Conservation (phyloP, 2,329 filamentous ascomycete species). For the Nannizziopsis barbatae region DNA sequence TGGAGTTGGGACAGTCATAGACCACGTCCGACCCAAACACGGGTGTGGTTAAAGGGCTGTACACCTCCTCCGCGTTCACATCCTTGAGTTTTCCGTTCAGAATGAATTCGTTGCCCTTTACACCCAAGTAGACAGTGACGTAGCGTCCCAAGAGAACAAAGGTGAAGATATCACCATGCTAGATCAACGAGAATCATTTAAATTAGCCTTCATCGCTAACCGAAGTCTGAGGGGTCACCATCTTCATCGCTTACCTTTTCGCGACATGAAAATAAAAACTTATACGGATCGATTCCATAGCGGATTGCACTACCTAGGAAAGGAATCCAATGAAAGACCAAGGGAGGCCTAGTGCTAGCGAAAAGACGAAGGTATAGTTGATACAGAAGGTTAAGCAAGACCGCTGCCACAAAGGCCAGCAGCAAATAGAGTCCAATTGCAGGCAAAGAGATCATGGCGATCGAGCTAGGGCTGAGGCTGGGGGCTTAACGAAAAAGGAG, state of each 20-base stretch:
- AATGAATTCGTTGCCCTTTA: constrained; percentile 81
- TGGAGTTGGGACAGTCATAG: constrained; percentile 82
- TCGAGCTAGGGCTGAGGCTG: no score
- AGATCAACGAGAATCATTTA: constrained; percentile 26
- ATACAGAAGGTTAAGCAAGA: constrained; percentile 51
- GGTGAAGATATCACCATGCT: constrained; percentile 85
- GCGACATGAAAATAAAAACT: constrained; percentile 64
- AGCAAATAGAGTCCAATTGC: background rate
- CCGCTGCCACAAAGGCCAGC: background rate
- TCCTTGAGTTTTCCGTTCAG: constrained; percentile 85
- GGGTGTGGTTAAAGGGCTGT: constrained; percentile 59
- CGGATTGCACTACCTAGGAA: constrained; percentile 35
- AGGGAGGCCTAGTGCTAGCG: constrained; percentile 47
- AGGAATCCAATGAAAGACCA: constrained; percentile 73
- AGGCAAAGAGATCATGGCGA: no score
- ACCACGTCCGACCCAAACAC: constrained; percentile 77
- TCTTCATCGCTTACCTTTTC: constrained; percentile 50
- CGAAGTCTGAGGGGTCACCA: background rate
- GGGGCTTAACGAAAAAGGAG: no score
- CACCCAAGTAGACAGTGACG: constrained; percentile 74
- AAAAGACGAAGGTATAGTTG: constrained; percentile 67
- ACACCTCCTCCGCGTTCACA: constrained; percentile 83
- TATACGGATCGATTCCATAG: constrained; percentile 52
- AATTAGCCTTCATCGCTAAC: constrained; percentile 20
- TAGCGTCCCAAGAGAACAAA: constrained; percentile 80